Evolutionary conservation across 352 stramenopile species (phyloP), one percentile per base, ranked within the genome.

Genomic region (Phytophthora agathidicida): DNA sequence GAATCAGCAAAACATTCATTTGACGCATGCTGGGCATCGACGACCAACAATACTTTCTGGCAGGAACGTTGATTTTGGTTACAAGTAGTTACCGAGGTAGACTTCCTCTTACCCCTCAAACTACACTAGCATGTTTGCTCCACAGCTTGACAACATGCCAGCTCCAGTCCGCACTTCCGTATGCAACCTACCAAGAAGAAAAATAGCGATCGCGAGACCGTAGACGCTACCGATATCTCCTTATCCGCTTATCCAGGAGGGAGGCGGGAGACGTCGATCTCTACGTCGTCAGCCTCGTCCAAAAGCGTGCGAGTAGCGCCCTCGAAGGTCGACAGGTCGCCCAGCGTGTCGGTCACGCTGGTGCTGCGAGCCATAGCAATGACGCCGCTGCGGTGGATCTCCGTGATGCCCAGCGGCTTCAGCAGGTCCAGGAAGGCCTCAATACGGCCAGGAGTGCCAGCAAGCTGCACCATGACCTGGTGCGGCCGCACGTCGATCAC

Each of bases 401-500:
- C 83, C 19, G 79, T 85, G 58, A 94, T 93, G 24, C 86, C 86
- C 27, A 91, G 60, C 20, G 86, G 83, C 70, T 93, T 93, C 26
- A 94, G 68, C 47, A 94, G 64, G 46, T 93, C 80, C 43, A 94
- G 60, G 65, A 94, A 91, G 13, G 86, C 78, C 58, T 93, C 83
- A 50, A 94, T 93, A 38, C 83, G 86, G 38, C 71, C 74, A 26
- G 81, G 86, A 2, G 82, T 89, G 35, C 86, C 86, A 7, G 83
- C 86, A 27, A 94, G 54, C 55, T 94, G 86, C 44, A 93, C 83
- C 81, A 94, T 91, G 23, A 93, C 72, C 51, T 93, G 86, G 62
- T 91, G 73, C 49, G 86, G 71, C 50, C 82, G 83, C 55, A 94
- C 86, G 58, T 94, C 83, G 10, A 94, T 89, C 32, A 93, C 80